Evolutionary conservation across 805 yeast genomes (phyloP), one percentile per base, ranked within the genome.

Genomic region (Metschnikowia cerradonensis): DNA sequence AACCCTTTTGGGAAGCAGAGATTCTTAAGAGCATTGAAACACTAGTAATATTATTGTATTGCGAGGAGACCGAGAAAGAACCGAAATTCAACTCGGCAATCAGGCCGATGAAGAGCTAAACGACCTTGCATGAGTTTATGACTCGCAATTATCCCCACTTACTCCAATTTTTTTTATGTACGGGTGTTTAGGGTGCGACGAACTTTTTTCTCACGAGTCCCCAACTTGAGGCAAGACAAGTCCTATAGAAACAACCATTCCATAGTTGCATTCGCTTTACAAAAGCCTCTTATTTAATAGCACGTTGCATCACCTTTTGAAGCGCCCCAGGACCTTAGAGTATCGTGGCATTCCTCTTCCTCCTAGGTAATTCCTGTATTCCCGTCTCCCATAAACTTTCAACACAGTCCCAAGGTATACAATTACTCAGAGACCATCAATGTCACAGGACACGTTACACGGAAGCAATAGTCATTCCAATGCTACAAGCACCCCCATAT

Each of bases 401-500:
- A 11, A 20, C 45, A 6, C 20, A 6, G 31, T 17, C 32, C 10
- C 22, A 8, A 42, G 11, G 20, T 15, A 20, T 26, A 42, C 45
- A 23, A n/a, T 32, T 6, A 32, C 8, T 17, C 37, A 42, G 45
- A 42, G 45, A 42, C 20, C 20, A 19, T 33, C 33, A 37, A 14
- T 17, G 14, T 42, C 45, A 4, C 45, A 42, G 38, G 45, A 42
- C 45, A 42, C 45, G 11, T 42, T 42, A 22, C 45, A 42, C 15
- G 45, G 36, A 20, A 42, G 38, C 31, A 42, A 33, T 42, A 42
- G 37, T 22, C 45, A 42, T 33, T 19, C 37, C 17, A 32, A 42
- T 42, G 38, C 38, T 11, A 35, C 47, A 44, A 44, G 40, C 40
- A 44, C 47, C n/a, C 71, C 74, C 49, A 76, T 76, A 49, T 73